Conservation (phyloP, 768 basidiomycete species). For the Pulveroboletus ravenelii region DNA sequence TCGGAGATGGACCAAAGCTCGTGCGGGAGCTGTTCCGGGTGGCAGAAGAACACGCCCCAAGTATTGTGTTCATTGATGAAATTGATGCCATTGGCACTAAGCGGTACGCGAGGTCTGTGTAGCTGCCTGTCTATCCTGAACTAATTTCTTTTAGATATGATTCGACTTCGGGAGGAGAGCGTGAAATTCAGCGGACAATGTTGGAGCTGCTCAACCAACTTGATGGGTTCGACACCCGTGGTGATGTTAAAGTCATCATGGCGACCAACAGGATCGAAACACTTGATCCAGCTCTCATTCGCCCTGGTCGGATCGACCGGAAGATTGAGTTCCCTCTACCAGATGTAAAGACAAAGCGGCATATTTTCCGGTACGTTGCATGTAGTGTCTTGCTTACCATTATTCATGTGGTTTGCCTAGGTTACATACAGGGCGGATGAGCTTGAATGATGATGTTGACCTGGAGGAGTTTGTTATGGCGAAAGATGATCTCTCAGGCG, state of each 20-base stretch:
- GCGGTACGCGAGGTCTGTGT: constrained; percentile 50
- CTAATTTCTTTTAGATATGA: constrained; percentile 64
- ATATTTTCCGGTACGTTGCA: constrained; percentile 80
- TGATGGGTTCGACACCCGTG: constrained; percentile 98
- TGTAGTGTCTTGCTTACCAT: not conserved
- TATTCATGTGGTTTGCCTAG: constrained; percentile 32
- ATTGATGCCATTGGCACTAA: constrained; percentile 99
- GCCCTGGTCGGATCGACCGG: constrained; percentile 96
- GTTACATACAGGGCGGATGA: constrained; percentile 95
- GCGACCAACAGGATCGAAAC: constrained; percentile 98
- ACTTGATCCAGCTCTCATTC: constrained; percentile 95
- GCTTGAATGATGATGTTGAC: constrained; percentile 79
- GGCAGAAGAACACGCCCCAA: constrained; percentile 96
- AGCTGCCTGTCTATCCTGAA: constrained; percentile 2
- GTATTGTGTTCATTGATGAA: constrained; percentile 99
- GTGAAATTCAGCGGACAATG: constrained; percentile 99
- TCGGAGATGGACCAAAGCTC: constrained; percentile 97
- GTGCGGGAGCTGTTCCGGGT: constrained; percentile 96
- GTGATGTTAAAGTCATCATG: constrained; percentile 99
- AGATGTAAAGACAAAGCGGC: constrained; percentile 97
- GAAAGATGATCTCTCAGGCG: constrained; percentile 94
- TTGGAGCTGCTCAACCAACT: constrained; percentile 96
- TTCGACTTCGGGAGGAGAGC: constrained; percentile 96
- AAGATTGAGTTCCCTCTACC: constrained; percentile 99
- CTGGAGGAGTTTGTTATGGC: constrained; percentile 93